Base-by-base conservation (phyloP, 768 basidiomycete genomes). In the Leccinum obscurum region DNA sequence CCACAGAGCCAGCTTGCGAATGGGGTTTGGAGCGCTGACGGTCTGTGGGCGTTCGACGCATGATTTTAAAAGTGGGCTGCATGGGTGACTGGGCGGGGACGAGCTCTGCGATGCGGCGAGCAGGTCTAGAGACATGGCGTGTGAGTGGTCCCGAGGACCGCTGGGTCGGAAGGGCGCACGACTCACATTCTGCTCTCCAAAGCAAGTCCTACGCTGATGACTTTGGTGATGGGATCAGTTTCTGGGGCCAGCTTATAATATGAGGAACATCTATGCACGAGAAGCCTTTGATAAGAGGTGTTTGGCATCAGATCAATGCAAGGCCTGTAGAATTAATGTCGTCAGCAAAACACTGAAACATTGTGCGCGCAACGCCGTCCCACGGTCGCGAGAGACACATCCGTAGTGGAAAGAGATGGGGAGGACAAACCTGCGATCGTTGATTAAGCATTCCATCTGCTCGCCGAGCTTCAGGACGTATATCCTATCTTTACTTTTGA, bases 381-480 rank as follows among this genome's bases (percentile, higher is more conserved):
- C 35, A 61, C 44, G 50, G 59, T 57, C 13, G 58, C 57, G 56
- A 59, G 62, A 58, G 52, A 44, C 11, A 22, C n/a, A 48, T 46
- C 22, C 4, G 22, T 6, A 13, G 26, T 15, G 53, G 37, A 56
- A 59, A 48, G 28, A 34, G 34, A 22, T 28, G 41, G 26, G 26
- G 7, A 13, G 39, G 54, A 81, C 87, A 59, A 62, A 89, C 91
- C 83, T 85, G 67, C 81, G 84, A 71, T 92, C 91, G 61, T 76
- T 82, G 68, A 94, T 90, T 70, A 94, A 81, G 54, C 77, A 75
- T 77, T 94, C 92, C 84, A 94, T 90, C 64, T 78, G 80, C 77
- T 94, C 93, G 60, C 90, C 92, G n/a, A 94, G 82, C 79, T 90
- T 93, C 68, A 94, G 78, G 52, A 94, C 91, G 73, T 87, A 94